Evolutionary conservation across 2,329 filamentous ascomycete species (phyloP).

Genomic region (Bisporella sp.): DNA sequence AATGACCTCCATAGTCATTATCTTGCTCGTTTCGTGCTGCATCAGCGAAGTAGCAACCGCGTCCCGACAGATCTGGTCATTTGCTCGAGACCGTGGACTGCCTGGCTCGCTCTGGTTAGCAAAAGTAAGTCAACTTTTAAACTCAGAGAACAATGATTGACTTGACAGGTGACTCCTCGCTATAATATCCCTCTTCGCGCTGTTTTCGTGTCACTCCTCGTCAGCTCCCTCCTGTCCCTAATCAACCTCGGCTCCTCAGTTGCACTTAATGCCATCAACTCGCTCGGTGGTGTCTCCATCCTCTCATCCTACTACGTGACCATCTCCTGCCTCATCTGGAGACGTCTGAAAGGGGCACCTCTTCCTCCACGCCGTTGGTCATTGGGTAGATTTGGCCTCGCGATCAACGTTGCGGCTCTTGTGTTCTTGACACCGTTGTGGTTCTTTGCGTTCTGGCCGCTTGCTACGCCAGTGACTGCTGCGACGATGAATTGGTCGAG

Average conservation of each 20-base stretch:
- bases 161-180: conserved; percentile 6
- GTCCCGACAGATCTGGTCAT: conserved; percentile 34
- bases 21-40: conserved; percentile 35
- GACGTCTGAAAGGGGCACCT: conserved; percentile 28
- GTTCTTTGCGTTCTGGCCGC: conserved; percentile 32
- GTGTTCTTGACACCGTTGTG: conserved; percentile 35
- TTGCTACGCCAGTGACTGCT: conserved; percentile 32
- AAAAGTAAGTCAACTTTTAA: not conserved
- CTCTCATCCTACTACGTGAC: conserved; percentile 38
- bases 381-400: conserved; percentile 33
- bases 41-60: conserved; percentile 29
- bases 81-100: conserved; percentile 36
- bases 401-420: conserved; percentile 31
- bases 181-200: conserved; percentile 11
- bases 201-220: conserved; percentile 17
- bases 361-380: conserved; percentile 34
- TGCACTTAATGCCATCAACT: conserved; percentile 38
- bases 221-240: conserved; percentile 24
- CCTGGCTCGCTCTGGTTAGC: conserved; percentile 16
- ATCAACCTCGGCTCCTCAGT: conserved; percentile 33
- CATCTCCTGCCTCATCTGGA: conserved; percentile 28
- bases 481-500: conserved; percentile 43
- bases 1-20: conserved; percentile 32
- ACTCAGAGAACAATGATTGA: not conserved
- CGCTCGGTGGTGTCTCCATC: conserved; percentile 34